Evolutionary conservation across 257 asterid genomes (phyloP).

Genomic region (Solanum tarijense): DNA sequence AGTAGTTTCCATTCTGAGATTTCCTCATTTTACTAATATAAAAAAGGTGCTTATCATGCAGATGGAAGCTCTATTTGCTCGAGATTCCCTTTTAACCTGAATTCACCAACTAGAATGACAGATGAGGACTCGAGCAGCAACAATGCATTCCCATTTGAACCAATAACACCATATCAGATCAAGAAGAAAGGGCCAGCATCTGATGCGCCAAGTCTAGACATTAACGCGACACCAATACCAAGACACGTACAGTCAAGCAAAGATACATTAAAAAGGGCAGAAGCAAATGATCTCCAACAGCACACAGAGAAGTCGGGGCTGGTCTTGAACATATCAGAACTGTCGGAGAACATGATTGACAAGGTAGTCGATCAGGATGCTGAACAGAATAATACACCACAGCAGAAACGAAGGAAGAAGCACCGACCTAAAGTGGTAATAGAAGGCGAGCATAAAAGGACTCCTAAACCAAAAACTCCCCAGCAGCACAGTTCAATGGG

Average conservation of each 20-base stretch:
- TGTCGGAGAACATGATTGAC: conserved; percentile 71
- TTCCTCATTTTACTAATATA: conserved; percentile 4
- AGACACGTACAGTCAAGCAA: conserved; percentile 6
- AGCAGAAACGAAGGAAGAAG: conserved; percentile 55
- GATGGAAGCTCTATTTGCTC: conserved; percentile 35
- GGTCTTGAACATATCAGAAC: conserved; percentile 16
- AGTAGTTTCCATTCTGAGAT: not conserved
- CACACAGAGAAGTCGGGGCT: conserved; percentile 18
- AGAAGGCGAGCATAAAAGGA: conserved; percentile 46
- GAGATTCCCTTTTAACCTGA: conserved; percentile 36
- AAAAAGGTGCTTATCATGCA: conserved; percentile 14
- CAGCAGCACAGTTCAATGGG: conserved; percentile 26
- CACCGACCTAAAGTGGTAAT: conserved; percentile 89
- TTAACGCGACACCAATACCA: conserved; percentile 8
- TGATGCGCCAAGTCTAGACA: conserved; percentile 7
- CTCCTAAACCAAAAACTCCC: conserved; percentile 29
- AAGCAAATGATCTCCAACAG: conserved; percentile 17
- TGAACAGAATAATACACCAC: conserved; percentile 56
- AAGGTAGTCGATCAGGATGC: conserved; percentile 43
- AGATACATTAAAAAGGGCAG: conserved; percentile 2
- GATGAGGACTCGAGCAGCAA: conserved; percentile 26
- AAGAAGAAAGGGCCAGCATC: conserved; percentile 16
- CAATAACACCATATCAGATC: conserved; percentile 55
- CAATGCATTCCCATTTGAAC: conserved; percentile 29
- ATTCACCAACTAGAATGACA: conserved; percentile 23